A percentile compares a stretch with the other conserved stretches of the same genome.
Evolutionary conservation across 768 basidiomycete species (phyloP).

Genomic region (Suillus cothurnatus): DNA sequence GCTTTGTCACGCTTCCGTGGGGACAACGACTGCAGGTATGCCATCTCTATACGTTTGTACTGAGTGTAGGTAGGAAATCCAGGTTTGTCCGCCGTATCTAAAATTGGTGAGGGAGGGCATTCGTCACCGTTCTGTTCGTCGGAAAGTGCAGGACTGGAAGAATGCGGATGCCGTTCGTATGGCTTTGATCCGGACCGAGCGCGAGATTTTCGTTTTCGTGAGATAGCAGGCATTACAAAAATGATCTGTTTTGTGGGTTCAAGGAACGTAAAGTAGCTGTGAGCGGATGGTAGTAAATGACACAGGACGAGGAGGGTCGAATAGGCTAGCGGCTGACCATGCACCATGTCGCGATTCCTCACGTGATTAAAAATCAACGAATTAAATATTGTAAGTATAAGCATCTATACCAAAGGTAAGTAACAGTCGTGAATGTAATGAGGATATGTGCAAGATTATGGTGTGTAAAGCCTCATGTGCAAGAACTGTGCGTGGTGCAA

Average conservation of each 20-base stretch:
- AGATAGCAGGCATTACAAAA: conserved; percentile 7
- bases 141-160: conserved; percentile 12
- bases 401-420: background rate
- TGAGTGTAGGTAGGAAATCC: conserved; percentile 66
- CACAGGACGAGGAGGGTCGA: conserved; percentile 14
- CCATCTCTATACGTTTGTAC: conserved; percentile 58
- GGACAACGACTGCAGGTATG: conserved; percentile 61
- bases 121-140: conserved; percentile 1
- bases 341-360: conserved; percentile 23
- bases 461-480: background rate
- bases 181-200: conserved; percentile 19
- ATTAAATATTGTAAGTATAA: background rate
- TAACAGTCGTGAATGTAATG: background rate
- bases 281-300: conserved; percentile 16
- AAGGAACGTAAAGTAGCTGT: conserved; percentile 6
- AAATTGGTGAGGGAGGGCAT: conserved; percentile 4
- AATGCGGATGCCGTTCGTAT: conserved; percentile 19
- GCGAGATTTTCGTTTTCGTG: background rate
- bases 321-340: conserved; percentile 29
- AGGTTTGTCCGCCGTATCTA: conserved; percentile 26
- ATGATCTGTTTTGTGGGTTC: background rate
- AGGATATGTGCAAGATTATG: background rate
- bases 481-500: background rate
- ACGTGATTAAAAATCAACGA: conserved; percentile 35
- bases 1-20: conserved; percentile 66